Percentiles rank a stretch among this genome's conserved stretches.
These are phyloP conservation scores for Fusarium circinatum DNA, from an alignment of 2,329 filamentous ascomycete genomes.

Conservation along the genomic window DNA sequence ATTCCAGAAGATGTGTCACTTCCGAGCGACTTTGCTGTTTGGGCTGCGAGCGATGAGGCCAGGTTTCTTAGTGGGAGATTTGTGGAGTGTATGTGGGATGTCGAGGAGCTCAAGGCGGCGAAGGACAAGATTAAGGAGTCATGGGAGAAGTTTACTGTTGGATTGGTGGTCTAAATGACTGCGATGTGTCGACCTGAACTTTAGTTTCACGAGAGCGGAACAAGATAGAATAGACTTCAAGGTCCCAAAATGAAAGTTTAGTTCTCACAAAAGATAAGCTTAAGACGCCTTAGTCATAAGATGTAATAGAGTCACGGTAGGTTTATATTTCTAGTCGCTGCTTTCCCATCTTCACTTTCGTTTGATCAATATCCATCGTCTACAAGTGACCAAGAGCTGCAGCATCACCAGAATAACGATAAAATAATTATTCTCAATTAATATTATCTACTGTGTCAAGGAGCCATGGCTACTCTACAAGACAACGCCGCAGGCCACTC, in stretches of 20 bases:
- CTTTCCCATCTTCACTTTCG: not conserved
- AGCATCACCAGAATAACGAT: not conserved
- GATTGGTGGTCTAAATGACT: constrained; percentile 4
- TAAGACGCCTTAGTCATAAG: no score
- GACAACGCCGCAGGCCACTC: no score
- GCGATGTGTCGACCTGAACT: no score
- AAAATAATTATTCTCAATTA: no score
- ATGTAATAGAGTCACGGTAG: not conserved
- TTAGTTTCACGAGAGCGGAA: not conserved
- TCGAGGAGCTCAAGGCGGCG: constrained; percentile 57
- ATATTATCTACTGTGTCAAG: not conserved
- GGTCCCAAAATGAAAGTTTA: not conserved
- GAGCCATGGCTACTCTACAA: not conserved
- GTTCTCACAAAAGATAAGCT: not conserved
- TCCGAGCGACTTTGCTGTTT: constrained; percentile 55
- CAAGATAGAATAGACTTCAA: not conserved
- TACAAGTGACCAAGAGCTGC: no score
- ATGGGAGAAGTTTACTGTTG: constrained; percentile 33
- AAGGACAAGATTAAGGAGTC: constrained; percentile 47
- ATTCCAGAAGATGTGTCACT: constrained; percentile 45
- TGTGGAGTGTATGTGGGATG: constrained; percentile 62
- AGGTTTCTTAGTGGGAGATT: constrained; percentile 58
- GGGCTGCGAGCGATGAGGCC: constrained; percentile 57
- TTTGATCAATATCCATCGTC: not conserved
- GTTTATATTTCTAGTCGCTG: not conserved